Evolutionary conservation across 2,329 filamentous ascomycete species (phyloP), one percentile per base, ranked within the genome.

Genomic region (Aspergillus pseudotamarii): DNA sequence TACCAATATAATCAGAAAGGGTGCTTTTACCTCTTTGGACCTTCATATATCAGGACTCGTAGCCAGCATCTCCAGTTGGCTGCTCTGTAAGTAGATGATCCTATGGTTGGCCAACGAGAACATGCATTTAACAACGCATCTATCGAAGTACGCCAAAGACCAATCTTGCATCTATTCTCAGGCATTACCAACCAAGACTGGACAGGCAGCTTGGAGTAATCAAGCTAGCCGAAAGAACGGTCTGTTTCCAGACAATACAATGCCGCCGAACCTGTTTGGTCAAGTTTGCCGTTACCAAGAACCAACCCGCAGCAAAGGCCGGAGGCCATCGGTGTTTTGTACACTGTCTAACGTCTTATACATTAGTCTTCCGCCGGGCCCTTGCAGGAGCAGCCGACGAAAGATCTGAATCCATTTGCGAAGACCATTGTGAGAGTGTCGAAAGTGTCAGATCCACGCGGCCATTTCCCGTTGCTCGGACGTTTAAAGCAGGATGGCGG

Each of bases 311-410:
- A 23, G 14, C 41, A 50, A 57, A 32, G 32, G 43, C 46, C 57
- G 55, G 45, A 34, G 54, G 57, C 23, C 53, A 36, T 61, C 60
- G 58, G 57, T 57, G 57, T 51, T 51, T 56, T 57, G 59, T 63
- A 62, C 67, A 48, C 59, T 63, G 65, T 69, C 61, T 59, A 60
- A 65, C 64, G 59, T 48, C 21, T 54, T 58, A 66, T 62, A 62
- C 61, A 56, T 55, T 61, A 62, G 58, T 54, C 50, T 64, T 64
- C 65, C 66, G 63, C 64, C 69, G 69, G 68, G 63, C 64, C 65
- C 66, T 69, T 71, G 69, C 69, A 71, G 69, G 26, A 58, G 34
- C 16, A 45, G 16, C 59, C 41, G 59, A 58, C 61, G 59, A 58
- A 26, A 58, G 58, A 61, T 65, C 36, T 53, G 53, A 62, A 62